Evolutionary conservation across 2,329 filamentous ascomycete genomes (phyloP).

Genomic region (Trichophyton schoenleinii): DNA sequence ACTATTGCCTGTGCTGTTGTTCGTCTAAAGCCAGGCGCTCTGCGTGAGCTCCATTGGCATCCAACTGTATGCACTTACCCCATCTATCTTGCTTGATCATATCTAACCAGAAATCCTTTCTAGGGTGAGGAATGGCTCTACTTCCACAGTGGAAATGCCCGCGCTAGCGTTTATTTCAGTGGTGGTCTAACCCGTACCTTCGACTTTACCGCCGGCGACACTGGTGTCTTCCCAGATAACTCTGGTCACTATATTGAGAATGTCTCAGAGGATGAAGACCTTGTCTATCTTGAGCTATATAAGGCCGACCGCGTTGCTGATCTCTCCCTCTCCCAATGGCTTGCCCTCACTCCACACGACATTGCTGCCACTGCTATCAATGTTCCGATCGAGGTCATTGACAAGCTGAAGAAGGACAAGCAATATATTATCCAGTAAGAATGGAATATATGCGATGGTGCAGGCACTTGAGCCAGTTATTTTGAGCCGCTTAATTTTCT

Average conservation of each 20-base stretch:
- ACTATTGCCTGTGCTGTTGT: slow-evolving; percentile 56
- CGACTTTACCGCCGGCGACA: slow-evolving; percentile 54
- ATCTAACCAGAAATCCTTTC: neutral
- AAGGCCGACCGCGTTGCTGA: slow-evolving; percentile 55
- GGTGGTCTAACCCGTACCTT: slow-evolving; percentile 51
- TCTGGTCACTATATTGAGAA: slow-evolving; percentile 57
- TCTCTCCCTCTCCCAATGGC: slow-evolving; percentile 55
- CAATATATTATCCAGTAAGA: slow-evolving; percentile 39
- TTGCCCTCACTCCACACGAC: slow-evolving; percentile 52
- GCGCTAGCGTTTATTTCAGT: slow-evolving; percentile 54
- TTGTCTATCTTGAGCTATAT: slow-evolving; percentile 59
- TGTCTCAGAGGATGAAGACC: slow-evolving; percentile 48
- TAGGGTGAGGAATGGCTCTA: slow-evolving; percentile 60
- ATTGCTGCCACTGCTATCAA: slow-evolving; percentile 50
- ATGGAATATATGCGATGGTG: neutral
- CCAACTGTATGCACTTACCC: slow-evolving; percentile 41
- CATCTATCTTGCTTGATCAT: neutral
- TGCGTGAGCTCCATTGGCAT: slow-evolving; percentile 59
- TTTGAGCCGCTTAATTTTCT: neutral
- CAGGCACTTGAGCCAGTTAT: neutral
- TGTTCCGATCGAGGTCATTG: slow-evolving; percentile 44
- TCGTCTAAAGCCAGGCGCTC: slow-evolving; percentile 48
- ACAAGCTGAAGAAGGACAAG: slow-evolving; percentile 51
- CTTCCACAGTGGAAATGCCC: slow-evolving; percentile 50
- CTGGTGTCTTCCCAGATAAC: slow-evolving; percentile 56